Evolutionary conservation across 129 eudicot genomes (phyloP).

Genomic region (Artemisia annua): DNA sequence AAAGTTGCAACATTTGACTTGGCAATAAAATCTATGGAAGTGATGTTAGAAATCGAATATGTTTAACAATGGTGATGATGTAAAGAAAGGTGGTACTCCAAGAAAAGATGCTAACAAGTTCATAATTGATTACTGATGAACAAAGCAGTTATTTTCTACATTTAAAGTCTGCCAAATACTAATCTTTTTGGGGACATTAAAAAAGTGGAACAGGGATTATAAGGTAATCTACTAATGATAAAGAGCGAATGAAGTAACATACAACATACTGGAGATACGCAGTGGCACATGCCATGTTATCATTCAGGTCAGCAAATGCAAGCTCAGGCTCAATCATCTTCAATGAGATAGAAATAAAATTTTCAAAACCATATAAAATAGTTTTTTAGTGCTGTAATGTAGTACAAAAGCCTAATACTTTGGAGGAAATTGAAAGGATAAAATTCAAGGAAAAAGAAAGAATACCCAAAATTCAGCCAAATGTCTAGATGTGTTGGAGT

Average conservation of each 20-base stretch:
- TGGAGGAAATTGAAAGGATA: not conserved
- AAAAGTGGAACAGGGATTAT: not conserved
- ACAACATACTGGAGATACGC: conserved; percentile 99
- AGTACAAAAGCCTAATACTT: conserved; percentile 7
- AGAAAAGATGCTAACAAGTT: not conserved
- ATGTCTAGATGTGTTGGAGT: conserved; percentile 93
- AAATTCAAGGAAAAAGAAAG: conserved; percentile 5
- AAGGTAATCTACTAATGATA: conserved; percentile 24
- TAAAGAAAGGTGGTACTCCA: not conserved
- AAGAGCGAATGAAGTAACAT: conserved; percentile 57
- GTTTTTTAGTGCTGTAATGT: conserved; percentile 2
- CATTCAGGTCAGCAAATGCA: conserved; percentile 93
- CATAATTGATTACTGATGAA: conserved; percentile 12
- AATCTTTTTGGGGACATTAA: not conserved
- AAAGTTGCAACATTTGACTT: not conserved
- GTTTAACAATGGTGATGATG: not conserved
- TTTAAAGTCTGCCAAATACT: not conserved
- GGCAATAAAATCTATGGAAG: not conserved
- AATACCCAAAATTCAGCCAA: conserved; percentile 98
- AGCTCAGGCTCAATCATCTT: conserved; percentile 99
- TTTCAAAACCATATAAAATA: conserved; percentile 3
- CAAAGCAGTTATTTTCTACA: not conserved
- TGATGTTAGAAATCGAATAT: not conserved
- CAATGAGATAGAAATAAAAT: conserved; percentile 23
- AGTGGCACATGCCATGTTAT: conserved; percentile 99